Percentiles rank a stretch among this genome's conserved stretches.
These are phyloP conservation scores for Colletotrichum caudatum DNA, from an alignment of 2,329 filamentous ascomycete genomes.

Conservation along the genomic window DNA sequence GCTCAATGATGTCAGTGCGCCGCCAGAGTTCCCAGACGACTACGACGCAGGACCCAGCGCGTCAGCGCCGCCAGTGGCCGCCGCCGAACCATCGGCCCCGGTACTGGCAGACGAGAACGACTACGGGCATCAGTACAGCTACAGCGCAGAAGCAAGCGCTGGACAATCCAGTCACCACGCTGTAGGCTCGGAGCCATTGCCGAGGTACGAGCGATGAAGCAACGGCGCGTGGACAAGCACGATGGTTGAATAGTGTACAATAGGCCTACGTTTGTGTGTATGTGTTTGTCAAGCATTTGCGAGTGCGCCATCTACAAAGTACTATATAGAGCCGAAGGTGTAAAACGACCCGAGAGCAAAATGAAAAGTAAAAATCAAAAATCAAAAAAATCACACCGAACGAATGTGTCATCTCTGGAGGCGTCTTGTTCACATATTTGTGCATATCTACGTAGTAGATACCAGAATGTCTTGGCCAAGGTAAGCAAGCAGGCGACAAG, in stretches of 20 bases:
- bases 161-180: slow-evolving; percentile 28
- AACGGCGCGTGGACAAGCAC: neutral
- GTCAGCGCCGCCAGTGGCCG: slow-evolving; percentile 47
- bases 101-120: slow-evolving; percentile 68
- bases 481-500: neutral
- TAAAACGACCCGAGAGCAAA: slow-evolving; percentile 35
- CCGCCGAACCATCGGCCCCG: slow-evolving; percentile 66
- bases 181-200: slow-evolving; percentile 48
- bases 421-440: neutral
- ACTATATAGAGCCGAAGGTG: slow-evolving; percentile 36
- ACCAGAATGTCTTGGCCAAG: neutral
- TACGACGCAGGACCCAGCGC: slow-evolving; percentile 54
- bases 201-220: slow-evolving; percentile 51
- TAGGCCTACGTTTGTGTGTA: slow-evolving; percentile 20
- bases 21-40: slow-evolving; percentile 68
- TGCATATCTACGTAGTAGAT: neutral
- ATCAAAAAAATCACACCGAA: slow-evolving; percentile 20
- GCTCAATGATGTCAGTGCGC: slow-evolving; percentile 73
- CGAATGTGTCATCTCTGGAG: slow-evolving; percentile 12
- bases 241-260: slow-evolving; percentile 40
- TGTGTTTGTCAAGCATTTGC: slow-evolving; percentile 36
- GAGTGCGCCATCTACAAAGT: slow-evolving; percentile 35
- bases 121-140: slow-evolving; percentile 53
- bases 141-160: slow-evolving; percentile 31
- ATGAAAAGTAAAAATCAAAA: too few relatives aligned